These are phyloP conservation scores for Paramecium octaurelia DNA, from an alignment of 73 alveolate species.

Conservation along the genomic window DNA sequence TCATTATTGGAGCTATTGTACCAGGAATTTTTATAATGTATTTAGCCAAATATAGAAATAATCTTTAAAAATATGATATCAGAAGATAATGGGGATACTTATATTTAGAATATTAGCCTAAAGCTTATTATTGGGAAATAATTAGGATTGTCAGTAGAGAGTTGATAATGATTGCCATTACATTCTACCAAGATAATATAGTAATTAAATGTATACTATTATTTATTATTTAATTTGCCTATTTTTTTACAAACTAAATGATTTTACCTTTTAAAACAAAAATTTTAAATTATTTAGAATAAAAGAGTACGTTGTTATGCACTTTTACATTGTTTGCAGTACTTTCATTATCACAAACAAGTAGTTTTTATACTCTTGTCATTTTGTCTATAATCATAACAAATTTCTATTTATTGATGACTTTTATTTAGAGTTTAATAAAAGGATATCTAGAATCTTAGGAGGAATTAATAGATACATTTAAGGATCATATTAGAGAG, in stretches of 20 bases:
- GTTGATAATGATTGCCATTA: not conserved
- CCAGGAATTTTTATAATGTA: not conserved
- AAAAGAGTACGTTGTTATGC: not conserved
- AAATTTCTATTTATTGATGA: not conserved
- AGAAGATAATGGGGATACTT: not conserved
- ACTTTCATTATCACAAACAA: not conserved
- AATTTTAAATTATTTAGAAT: not conserved
- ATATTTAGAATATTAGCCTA: not conserved
- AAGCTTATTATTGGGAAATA: slow-evolving; percentile 5
- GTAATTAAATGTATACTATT: not conserved
- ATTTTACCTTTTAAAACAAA: not conserved
- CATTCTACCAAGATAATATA: not conserved
- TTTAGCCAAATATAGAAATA: not conserved
- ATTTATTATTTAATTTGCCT: not conserved
- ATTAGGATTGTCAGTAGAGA: not conserved
- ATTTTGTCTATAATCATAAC: not conserved
- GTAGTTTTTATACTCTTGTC: not conserved
- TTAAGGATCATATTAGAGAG: not conserved
- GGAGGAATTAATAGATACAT: not conserved
- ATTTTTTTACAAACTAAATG: not conserved
- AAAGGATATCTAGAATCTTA: not conserved
- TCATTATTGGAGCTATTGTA: not conserved
- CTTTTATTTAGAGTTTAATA: not conserved
- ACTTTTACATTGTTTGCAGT: not conserved
- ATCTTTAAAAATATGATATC: not conserved